Percentiles rank a stretch among this genome's conserved stretches.
Evolutionary conservation across 2,329 filamentous ascomycete species (phyloP).

Genomic region (Colletotrichum cordylinicola): DNA sequence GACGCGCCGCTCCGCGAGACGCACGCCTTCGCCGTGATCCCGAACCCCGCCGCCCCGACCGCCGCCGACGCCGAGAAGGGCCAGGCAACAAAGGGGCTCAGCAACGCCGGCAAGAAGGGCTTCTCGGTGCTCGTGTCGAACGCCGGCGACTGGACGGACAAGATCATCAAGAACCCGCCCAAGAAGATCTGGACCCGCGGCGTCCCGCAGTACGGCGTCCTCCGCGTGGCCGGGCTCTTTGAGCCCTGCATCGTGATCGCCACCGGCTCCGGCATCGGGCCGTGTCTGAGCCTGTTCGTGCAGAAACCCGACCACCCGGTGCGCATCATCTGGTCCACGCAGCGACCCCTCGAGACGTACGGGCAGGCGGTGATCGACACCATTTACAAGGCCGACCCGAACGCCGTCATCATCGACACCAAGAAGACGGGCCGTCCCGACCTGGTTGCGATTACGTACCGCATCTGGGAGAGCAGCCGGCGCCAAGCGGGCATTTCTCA

Average conservation of each 20-base stretch:
- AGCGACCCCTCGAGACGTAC: slow-evolving; percentile 66
- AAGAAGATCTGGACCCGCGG: slow-evolving; percentile 71
- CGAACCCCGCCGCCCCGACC: slow-evolving; percentile 47
- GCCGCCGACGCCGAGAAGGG: slow-evolving; percentile 12
- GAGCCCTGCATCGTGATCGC: slow-evolving; percentile 69
- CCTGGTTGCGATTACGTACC: slow-evolving; percentile 38
- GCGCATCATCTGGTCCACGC: slow-evolving; percentile 74
- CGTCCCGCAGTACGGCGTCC: slow-evolving; percentile 69
- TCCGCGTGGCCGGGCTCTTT: slow-evolving; percentile 72
- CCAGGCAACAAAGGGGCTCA: slow-evolving; percentile 8
- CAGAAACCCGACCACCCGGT: slow-evolving; percentile 46
- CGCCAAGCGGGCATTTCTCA: slow-evolving; percentile 2
- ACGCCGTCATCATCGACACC: slow-evolving; percentile 74
- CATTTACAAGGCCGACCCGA: slow-evolving; percentile 62
- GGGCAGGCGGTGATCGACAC: slow-evolving; percentile 60
- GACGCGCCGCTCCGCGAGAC: slow-evolving; percentile 71
- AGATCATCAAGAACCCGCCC: slow-evolving; percentile 67
- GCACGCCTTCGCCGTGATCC: slow-evolving; percentile 79
- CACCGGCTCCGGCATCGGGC: slow-evolving; percentile 77
- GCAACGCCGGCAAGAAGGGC: slow-evolving; percentile 47
- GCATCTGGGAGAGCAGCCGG: slow-evolving; percentile 28
- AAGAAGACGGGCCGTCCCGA: slow-evolving; percentile 63
- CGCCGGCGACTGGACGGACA: slow-evolving; percentile 76
- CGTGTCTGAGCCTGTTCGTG: slow-evolving; percentile 62
- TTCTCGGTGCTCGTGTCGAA: slow-evolving; percentile 76